A percentile compares a stretch with the other conserved stretches of the same genome.
Conservation (phyloP, 257 asterid genomes). For the Nicotiana obtusifolia region DNA sequence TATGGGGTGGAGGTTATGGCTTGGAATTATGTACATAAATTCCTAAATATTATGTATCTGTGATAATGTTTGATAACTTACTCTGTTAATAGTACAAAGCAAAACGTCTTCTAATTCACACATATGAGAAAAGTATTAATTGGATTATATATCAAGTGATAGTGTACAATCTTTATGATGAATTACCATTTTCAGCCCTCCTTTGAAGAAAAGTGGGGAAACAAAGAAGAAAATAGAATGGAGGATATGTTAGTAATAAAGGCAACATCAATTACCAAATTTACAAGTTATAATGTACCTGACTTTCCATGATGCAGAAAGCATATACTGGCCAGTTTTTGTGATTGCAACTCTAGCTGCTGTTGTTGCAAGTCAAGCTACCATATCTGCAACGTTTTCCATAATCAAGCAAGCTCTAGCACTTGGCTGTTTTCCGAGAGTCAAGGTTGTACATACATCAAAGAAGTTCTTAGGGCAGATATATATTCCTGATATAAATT, state of each 20-base stretch:
- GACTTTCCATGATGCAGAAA: constrained; percentile 36
- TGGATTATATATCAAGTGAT: not conserved
- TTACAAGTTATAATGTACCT: not conserved
- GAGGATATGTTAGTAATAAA: not conserved
- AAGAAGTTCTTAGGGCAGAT: constrained; percentile 88
- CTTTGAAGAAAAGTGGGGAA: not conserved
- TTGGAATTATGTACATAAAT: not conserved
- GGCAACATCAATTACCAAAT: not conserved
- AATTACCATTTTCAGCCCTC: not conserved
- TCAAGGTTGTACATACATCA: constrained; percentile 93
- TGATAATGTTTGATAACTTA: not conserved
- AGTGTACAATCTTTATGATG: not conserved
- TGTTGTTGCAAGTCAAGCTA: constrained; percentile 95
- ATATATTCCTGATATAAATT: constrained; percentile 87
- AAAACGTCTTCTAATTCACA: not conserved
- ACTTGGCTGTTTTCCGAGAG: constrained; percentile 94
- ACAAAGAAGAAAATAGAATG: not conserved
- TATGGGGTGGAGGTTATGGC: not conserved
- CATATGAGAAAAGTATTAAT: not conserved
- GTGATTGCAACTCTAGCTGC: constrained; percentile 91
- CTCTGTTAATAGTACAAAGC: not conserved
- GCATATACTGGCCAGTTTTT: constrained; percentile 91
- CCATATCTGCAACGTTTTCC: constrained; percentile 90
- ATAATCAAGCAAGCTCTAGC: constrained; percentile 96
- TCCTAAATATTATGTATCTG: not conserved